Evolutionary conservation across 352 stramenopile species (phyloP).

Genomic region (Globisporangium viniferum): DNA sequence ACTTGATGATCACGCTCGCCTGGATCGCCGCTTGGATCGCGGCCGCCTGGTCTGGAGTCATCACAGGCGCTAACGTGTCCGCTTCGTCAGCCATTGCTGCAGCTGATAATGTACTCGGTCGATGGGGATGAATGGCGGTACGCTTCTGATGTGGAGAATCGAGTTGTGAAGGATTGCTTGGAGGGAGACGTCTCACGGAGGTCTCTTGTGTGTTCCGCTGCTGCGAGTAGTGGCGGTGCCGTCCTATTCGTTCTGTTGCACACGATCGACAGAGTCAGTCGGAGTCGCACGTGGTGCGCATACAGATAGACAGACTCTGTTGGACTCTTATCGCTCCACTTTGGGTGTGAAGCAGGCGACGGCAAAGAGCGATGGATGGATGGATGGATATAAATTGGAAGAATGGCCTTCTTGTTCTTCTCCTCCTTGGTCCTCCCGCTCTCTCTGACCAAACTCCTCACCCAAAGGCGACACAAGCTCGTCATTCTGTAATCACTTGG

Average conservation of each 20-base stretch:
- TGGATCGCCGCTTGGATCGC: conserved; percentile 2
- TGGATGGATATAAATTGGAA: conserved; percentile 10
- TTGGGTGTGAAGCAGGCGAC: background rate
- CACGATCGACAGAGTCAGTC: background rate
- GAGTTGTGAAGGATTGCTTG: background rate
- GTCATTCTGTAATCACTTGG: background rate
- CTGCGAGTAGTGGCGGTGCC: background rate
- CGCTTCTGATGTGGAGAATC: background rate
- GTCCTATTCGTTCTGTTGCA: background rate
- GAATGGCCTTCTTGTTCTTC: background rate
- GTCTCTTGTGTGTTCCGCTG: background rate
- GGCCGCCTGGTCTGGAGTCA: background rate
- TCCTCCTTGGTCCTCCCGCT: background rate
- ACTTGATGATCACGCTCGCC: conserved; percentile 12
- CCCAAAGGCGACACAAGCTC: background rate
- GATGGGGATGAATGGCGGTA: background rate
- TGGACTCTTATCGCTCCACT: no score
- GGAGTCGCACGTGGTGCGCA: no score
- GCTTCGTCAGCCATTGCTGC: no score
- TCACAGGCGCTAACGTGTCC: background rate
- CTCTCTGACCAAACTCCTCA: background rate
- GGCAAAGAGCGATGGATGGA: background rate
- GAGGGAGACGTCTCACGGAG: background rate
- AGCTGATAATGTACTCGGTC: background rate
- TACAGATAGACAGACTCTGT: background rate